phyloP scores from a whole-genome alignment of 306 rosid species.

The Cucumis hystrix region DNA sequence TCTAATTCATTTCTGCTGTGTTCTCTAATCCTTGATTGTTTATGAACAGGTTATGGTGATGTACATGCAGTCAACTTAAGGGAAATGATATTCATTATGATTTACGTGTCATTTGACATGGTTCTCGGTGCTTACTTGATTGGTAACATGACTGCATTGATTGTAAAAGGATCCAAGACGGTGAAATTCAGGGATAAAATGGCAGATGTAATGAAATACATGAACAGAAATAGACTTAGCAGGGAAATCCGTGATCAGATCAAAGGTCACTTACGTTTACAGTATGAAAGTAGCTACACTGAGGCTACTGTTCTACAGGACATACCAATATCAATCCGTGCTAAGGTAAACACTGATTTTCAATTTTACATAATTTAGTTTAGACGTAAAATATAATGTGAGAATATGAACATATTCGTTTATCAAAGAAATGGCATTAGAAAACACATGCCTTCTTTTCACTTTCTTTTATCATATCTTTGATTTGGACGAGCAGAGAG shows the following conservation, averaged over 20 bases:
- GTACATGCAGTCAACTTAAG: slow-evolving; percentile 93
- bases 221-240: slow-evolving; percentile 84
- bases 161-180: slow-evolving; percentile 98
- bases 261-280: slow-evolving; percentile 83
- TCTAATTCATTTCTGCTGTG: neutral
- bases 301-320: slow-evolving; percentile 70
- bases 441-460: neutral
- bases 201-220: slow-evolving; percentile 75
- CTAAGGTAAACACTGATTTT: slow-evolving; percentile 43
- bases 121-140: slow-evolving; percentile 94
- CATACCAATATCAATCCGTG: slow-evolving; percentile 74
- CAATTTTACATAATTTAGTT: neutral
- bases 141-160: slow-evolving; percentile 98
- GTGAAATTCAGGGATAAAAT: slow-evolving; percentile 86
- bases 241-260: slow-evolving; percentile 79
- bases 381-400: neutral
- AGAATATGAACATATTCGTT: neutral
- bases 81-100: slow-evolving; percentile 94
- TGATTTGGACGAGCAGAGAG: too few species aligned
- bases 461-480: neutral
- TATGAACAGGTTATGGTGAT: slow-evolving; percentile 78
- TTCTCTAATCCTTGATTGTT: neutral
- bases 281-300: slow-evolving; percentile 85
- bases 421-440: neutral
- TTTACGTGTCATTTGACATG: slow-evolving; percentile 88